Base-by-base conservation (phyloP, 2,329 filamentous ascomycete genomes). In the Acrocalymma vagum region DNA sequence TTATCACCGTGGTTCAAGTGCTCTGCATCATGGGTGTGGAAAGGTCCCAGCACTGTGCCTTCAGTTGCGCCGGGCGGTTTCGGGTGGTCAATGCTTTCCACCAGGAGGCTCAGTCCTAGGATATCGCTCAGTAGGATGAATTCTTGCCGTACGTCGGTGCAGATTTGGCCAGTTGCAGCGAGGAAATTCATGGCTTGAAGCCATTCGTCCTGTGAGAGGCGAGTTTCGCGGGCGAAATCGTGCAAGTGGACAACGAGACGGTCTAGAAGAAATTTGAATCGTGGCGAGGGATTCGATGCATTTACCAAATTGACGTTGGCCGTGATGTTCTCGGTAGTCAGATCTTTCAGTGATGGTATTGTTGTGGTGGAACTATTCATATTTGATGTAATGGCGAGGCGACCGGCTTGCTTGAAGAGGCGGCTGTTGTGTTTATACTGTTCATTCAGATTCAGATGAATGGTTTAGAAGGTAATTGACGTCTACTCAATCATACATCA, bases 101-200 rank as follows among this genome's bases (percentile, higher is more conserved):
- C 84, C 2, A 92, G 81, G 39, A 90, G 79, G 13, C 86, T 90
- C 15, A 92, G 80, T 18, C 87, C 88, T 10, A 92, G 79, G 28
- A 89, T 77, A 69, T 92, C 88, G 51, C 84, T 88, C 45, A 91
- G 82, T 22, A 91, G 81, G 68, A 91, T 90, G 73, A 88, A 90
- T 77, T 89, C 86, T 78, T 88, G 84, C n/a, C n/a, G n/a, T n/a
- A n/a, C n/a, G n/a, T n/a, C n/a, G n/a, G n/a, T 51, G 87, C n/a
- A 86, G 38, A 85, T 90, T 66, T 91, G 78, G 5, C 88, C 88
- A 7, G 85, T 83, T 26, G 74, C 73, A 1, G 85, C 87, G 23
- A 92, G 72, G 71, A 91, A 92, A 21, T 78, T 69, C 35, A 91
- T 73, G 2, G 82, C 85, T 0, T 78, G 72, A 83, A 87, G 87